Percentiles rank a stretch among this genome's conserved stretches.
Evolutionary conservation across 345 rosid species (phyloP).

Genomic region (Euphorbia pulcherrima): DNA sequence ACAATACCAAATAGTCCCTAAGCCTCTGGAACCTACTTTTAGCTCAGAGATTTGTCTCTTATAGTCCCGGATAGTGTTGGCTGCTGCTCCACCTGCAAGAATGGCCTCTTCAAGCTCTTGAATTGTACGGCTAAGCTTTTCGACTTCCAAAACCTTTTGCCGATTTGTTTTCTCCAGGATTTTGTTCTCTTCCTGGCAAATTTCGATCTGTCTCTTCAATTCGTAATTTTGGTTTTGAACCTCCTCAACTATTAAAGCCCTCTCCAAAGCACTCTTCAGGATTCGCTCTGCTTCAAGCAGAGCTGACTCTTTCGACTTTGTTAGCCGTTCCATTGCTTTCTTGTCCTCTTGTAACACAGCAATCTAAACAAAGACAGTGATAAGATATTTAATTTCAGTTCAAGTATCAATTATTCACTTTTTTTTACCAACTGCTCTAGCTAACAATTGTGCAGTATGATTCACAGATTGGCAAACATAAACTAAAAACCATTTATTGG

Average conservation of each 20-base stretch:
- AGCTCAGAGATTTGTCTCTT: constrained; percentile 68
- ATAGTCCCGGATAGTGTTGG: constrained; percentile 72
- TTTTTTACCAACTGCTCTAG: too few species aligned
- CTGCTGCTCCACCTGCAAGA: constrained; percentile 78
- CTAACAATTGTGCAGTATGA: too few species aligned
- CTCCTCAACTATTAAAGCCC: constrained; percentile 88
- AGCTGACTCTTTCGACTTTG: constrained; percentile 76
- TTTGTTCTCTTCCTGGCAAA: constrained; percentile 86
- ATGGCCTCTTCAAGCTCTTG: constrained; percentile 77
- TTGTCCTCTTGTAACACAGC: constrained; percentile 71
- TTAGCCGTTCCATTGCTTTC: constrained; percentile 84
- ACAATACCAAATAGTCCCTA: too few species aligned
- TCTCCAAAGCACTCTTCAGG: constrained; percentile 76
- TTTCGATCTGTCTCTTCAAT: constrained; percentile 80
- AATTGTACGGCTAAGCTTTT: constrained; percentile 82
- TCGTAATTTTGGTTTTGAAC: constrained; percentile 91
- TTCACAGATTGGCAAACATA: too few species aligned
- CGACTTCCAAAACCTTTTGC: constrained; percentile 80
- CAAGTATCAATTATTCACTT: background rate
- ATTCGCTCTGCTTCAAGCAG: constrained; percentile 90
- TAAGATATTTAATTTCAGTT: background rate
- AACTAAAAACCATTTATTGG: too few species aligned
- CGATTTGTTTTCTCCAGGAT: constrained; percentile 90
- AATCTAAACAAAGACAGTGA: constrained; percentile 34
- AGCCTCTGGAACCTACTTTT: constrained; percentile 43